Evolutionary conservation across 1,284 basidiomycete genomes (phyloP).

Genomic region (Pseudozyma sp.): DNA sequence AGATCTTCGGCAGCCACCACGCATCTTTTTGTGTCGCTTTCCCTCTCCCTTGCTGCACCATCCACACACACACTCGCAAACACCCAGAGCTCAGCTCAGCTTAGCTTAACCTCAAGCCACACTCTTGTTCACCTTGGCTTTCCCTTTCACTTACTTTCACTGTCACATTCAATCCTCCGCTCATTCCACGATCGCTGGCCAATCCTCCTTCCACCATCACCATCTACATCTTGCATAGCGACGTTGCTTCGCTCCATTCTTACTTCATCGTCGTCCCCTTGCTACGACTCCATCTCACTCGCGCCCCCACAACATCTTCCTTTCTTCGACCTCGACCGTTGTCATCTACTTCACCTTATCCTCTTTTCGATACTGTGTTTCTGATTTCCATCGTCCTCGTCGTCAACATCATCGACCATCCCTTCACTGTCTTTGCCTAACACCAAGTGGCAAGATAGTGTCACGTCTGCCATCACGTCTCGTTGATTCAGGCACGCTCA

Average conservation of each 20-base stretch:
- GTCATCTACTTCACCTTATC: background rate
- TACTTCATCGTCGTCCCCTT: constrained; percentile 14
- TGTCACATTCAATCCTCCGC: background rate
- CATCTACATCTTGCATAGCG: constrained; percentile 14
- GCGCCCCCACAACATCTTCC: background rate
- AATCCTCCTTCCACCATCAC: background rate
- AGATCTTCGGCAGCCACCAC: background rate
- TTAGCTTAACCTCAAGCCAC: constrained; percentile 5
- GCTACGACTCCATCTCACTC: constrained; percentile 10
- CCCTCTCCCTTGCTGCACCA: background rate
- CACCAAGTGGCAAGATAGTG: constrained; percentile 8
- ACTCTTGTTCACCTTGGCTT: background rate
- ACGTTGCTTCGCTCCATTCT: constrained; percentile 30
- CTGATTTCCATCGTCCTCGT: background rate
- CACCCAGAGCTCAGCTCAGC: background rate
- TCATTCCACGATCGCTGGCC: background rate
- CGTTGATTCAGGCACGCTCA: background rate
- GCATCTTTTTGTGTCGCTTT: background rate
- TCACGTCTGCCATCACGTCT: background rate
- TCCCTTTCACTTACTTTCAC: background rate
- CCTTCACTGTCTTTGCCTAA: constrained; percentile 7
- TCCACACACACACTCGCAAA: background rate
- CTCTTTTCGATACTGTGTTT: background rate
- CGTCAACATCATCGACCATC: background rate
- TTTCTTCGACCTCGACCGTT: background rate